Percentiles rank a stretch among this genome's conserved stretches.
These are phyloP conservation scores for Exidia glandulosa DNA, from an alignment of 768 basidiomycete species.

Conservation along the genomic window DNA sequence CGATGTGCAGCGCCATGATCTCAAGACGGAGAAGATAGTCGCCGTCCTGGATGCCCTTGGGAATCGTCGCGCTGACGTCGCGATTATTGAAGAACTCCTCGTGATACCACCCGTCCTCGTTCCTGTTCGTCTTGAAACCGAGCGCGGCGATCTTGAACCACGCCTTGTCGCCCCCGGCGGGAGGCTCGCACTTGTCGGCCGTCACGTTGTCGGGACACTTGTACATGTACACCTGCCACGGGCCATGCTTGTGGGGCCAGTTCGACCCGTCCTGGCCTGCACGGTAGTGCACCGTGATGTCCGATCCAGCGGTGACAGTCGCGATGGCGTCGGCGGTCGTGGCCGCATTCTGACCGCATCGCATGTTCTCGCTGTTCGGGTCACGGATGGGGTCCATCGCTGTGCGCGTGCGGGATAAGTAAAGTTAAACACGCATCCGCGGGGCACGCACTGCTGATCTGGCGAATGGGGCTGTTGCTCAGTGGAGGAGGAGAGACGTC, in stretches of 20 bases:
- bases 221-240: background rate
- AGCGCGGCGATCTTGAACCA: slow-evolving; percentile 68
- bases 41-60: slow-evolving; percentile 45
- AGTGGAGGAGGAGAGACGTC: background rate
- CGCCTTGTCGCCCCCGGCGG: slow-evolving; percentile 26
- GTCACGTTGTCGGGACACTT: background rate
- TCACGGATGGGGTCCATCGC: background rate
- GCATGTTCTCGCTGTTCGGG: background rate
- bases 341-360: background rate
- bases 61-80: slow-evolving; percentile 17
- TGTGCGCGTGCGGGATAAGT: too few relatives aligned
- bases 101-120: slow-evolving; percentile 37
- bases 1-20: background rate
- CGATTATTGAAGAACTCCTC: slow-evolving; percentile 34
- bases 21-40: slow-evolving; percentile 33
- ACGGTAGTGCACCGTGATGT: background rate
- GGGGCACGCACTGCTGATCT: background rate
- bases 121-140: slow-evolving; percentile 26
- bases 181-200: background rate
- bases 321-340: background rate
- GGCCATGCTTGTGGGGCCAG: background rate
- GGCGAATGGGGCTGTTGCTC: background rate
- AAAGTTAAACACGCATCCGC: background rate
- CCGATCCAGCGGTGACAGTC: background rate
- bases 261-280: background rate